Evolutionary conservation across 495 filamentous ascomycete species (phyloP), one percentile per base, ranked within the genome.

Genomic region (Aspergillus ostianus): DNA sequence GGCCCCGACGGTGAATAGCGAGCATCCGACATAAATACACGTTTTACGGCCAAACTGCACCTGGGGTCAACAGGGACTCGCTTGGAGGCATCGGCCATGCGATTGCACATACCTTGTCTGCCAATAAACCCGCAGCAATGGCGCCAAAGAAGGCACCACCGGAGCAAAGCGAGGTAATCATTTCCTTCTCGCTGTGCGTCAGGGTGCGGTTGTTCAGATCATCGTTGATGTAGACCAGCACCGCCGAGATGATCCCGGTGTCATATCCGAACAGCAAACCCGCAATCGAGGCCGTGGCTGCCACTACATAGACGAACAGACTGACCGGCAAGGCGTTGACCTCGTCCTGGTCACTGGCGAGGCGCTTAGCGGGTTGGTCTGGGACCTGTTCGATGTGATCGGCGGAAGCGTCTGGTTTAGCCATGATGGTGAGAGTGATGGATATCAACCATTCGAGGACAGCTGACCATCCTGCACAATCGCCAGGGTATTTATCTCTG

Each of bases 121-220:
- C 82, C 1, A 77, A 74, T 26, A 73, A 67, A 17, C 81, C 81
- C 36, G 81, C 81, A 47, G 77, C 71, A 53, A 84, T 76, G n/a
- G 81, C 63, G 1, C 82, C 83, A 21, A 84, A 67, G 51, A 85
- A 77, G 2, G 79, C 81, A 30, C 78, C 80, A 17, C 73, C 79
- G 18, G 75, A 78, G 36, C 70, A 75, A 50, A 82, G 68, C 4
- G 79, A 77, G 9, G 78, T 82, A 49, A 80, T 73, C n/a, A 78
- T 57, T 61, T 81, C 79, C 53, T 81, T 74, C 57, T 80, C 77
- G 19, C 59, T 59, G 18, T 67, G 62, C 41, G 41, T 68, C 7
- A 76, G 59, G 1, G 53, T 47, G 17, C 69, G 61, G 48, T 65
- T 18, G 26, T 61, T 65, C 27, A 80, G 69, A 20, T 67, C 67